Evolutionary conservation across 2,329 filamentous ascomycete genomes (phyloP).

Genomic region (Fulvia fulva): DNA sequence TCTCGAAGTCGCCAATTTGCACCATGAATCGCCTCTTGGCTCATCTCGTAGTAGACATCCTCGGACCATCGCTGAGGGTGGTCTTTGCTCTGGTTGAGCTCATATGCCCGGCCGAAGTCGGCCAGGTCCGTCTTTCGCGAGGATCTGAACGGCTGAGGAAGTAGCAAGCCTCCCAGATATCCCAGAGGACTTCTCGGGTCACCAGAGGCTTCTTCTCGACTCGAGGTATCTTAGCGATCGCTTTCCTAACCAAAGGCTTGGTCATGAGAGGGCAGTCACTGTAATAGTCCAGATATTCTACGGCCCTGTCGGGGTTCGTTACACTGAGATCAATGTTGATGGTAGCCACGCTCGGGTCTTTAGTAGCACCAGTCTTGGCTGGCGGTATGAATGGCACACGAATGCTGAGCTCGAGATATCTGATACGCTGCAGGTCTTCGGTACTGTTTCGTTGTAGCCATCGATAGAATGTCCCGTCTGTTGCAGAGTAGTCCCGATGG

Average conservation of each 20-base stretch:
- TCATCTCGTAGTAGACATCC: background rate
- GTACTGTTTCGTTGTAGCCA: background rate
- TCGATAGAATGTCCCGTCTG: constrained; percentile 1
- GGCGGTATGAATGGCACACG: background rate
- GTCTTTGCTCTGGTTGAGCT: background rate
- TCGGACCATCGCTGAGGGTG: background rate
- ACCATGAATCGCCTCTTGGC: background rate
- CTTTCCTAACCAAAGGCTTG: background rate
- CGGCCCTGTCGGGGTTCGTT: background rate
- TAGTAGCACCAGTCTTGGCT: background rate
- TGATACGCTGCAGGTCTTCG: background rate
- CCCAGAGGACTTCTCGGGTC: constrained; percentile 1
- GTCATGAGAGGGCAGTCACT: background rate
- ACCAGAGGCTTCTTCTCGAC: constrained; percentile 4
- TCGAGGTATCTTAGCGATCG: background rate
- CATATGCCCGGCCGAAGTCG: constrained; percentile 4
- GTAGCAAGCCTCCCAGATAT: constrained; percentile 7
- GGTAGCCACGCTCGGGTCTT: background rate
- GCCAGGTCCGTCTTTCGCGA: constrained; percentile 2
- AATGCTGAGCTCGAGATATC: background rate
- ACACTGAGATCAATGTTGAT: background rate
- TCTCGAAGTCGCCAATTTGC: background rate
- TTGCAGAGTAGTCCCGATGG: background rate
- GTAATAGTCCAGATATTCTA: background rate
- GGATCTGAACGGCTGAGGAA: constrained; percentile 2